phyloP scores from a whole-genome alignment of 768 basidiomycete species.

The Pulveroboletus sp. region DNA sequence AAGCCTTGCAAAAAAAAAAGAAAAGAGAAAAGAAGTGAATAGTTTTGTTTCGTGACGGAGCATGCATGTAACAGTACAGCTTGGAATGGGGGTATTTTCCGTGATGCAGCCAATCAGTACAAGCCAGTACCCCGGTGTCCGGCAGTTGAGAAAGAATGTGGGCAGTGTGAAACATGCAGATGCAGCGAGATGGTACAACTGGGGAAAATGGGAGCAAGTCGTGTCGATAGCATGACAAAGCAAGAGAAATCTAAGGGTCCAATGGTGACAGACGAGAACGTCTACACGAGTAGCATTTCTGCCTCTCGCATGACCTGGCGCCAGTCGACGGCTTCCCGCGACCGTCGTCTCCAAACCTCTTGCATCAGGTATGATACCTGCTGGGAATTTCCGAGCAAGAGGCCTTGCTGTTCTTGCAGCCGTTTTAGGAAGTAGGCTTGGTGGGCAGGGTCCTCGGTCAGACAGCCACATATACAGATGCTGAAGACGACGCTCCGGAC shows the following conservation, averaged over 20 bases:
- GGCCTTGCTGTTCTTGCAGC: constrained; percentile 48
- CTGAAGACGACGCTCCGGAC: constrained; percentile 76
- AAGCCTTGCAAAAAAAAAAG: background rate
- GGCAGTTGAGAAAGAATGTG: constrained; percentile 19
- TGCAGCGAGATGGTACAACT: too few relatives aligned
- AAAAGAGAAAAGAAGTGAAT: background rate
- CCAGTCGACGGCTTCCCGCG: constrained; percentile 51
- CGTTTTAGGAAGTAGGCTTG: constrained; percentile 40
- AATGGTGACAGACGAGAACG: too few relatives aligned
- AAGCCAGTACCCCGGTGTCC: constrained; percentile 17
- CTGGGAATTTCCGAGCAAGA: constrained; percentile 61
- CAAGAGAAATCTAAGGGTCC: background rate
- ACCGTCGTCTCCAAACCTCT: constrained; percentile 51
- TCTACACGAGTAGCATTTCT: constrained; percentile 57
- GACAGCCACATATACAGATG: constrained; percentile 67
- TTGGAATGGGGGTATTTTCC: constrained; percentile 21
- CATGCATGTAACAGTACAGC: constrained; percentile 17
- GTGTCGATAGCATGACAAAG: constrained; percentile 6
- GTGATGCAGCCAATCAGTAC: constrained; percentile 12
- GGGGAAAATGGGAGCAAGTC: too few relatives aligned
- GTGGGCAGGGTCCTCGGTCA: constrained; percentile 49
- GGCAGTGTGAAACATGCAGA: too few relatives aligned
- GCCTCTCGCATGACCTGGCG: constrained; percentile 46
- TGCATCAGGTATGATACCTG: constrained; percentile 51
- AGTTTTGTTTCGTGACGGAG: too few relatives aligned